Percentiles rank a stretch among this genome's conserved stretches.
phyloP scores from a whole-genome alignment of 768 basidiomycete species.

The Rhizopogon vesiculosus region DNA sequence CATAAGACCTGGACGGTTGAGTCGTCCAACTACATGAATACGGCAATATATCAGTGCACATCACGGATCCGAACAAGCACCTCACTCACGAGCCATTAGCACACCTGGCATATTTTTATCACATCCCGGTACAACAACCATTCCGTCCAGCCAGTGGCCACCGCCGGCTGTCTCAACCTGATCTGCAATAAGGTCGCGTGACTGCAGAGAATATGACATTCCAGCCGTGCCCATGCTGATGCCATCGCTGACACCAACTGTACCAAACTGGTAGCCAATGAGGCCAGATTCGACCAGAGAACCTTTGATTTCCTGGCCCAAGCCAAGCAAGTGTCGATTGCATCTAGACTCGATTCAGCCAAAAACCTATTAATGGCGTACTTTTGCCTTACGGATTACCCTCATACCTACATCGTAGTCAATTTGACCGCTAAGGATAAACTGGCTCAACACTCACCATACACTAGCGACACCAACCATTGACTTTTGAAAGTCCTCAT shows the following conservation, averaged over 20 bases:
- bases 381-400: constrained; percentile 82
- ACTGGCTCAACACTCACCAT: constrained; percentile 55
- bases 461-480: constrained; percentile 98
- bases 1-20: constrained; percentile 97
- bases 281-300: constrained; percentile 67
- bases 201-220: constrained; percentile 96
- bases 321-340: constrained; percentile 86
- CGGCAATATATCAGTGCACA: neutral
- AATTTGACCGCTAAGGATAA: constrained; percentile 6
- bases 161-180: constrained; percentile 94
- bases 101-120: constrained; percentile 99
- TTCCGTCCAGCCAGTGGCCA: constrained; percentile 96
- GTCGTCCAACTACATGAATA: constrained; percentile 65
- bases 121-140: constrained; percentile 96
- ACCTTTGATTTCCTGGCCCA: constrained; percentile 83
- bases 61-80: neutral
- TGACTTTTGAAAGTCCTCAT: constrained; percentile 88
- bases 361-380: neutral
- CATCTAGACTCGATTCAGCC: constrained; percentile 52
- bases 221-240: constrained; percentile 97
- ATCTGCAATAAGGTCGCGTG: constrained; percentile 96
- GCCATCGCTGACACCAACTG: constrained; percentile 95
- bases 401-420: constrained; percentile 72
- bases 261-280: constrained; percentile 97
- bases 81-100: constrained; percentile 82